phyloP scores from a whole-genome alignment of 2,329 filamentous ascomycete genomes.

The Colletotrichum scovillei region DNA sequence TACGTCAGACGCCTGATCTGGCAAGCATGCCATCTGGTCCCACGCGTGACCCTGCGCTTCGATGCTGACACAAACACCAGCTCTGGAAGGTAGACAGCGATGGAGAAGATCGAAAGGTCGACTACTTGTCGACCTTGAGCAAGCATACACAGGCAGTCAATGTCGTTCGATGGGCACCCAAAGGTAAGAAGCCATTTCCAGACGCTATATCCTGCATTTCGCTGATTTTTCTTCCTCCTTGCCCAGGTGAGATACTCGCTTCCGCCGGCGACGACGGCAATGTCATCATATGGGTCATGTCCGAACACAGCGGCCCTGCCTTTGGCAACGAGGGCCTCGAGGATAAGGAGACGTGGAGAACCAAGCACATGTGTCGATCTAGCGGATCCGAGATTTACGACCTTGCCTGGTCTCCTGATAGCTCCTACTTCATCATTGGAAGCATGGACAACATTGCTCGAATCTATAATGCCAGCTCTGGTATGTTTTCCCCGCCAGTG shows the following conservation, averaged over 20 bases:
- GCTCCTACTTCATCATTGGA: constrained; percentile 94
- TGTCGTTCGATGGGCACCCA: constrained; percentile 94
- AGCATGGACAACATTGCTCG: constrained; percentile 99
- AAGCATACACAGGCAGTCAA: constrained; percentile 99
- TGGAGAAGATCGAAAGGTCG: constrained; percentile 88
- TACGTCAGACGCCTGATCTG: constrained; percentile 56
- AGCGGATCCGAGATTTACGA: constrained; percentile 98
- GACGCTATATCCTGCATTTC: neutral
- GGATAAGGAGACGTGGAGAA: constrained; percentile 96
- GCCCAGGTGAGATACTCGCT: constrained; percentile 86
- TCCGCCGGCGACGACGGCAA: constrained; percentile 98
- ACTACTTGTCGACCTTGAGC: constrained; percentile 89
- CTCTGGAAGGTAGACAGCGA: constrained; percentile 91
- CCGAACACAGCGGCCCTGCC: constrained; percentile 75
- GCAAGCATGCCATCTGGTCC: neutral
- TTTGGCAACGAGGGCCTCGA: constrained; percentile 89
- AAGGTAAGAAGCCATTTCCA: constrained; percentile 68
- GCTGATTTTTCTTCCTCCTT: neutral
- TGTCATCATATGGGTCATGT: constrained; percentile 94
- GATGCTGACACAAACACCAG: constrained; percentile 53
- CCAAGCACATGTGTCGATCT: constrained; percentile 97
- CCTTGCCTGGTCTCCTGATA: constrained; percentile 98
- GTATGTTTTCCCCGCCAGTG: constrained; percentile 58
- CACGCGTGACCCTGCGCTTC: neutral
- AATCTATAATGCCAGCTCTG: constrained; percentile 94